phyloP scores from a whole-genome alignment of 352 stramenopile species.

The Phytopythium aichiense region DNA sequence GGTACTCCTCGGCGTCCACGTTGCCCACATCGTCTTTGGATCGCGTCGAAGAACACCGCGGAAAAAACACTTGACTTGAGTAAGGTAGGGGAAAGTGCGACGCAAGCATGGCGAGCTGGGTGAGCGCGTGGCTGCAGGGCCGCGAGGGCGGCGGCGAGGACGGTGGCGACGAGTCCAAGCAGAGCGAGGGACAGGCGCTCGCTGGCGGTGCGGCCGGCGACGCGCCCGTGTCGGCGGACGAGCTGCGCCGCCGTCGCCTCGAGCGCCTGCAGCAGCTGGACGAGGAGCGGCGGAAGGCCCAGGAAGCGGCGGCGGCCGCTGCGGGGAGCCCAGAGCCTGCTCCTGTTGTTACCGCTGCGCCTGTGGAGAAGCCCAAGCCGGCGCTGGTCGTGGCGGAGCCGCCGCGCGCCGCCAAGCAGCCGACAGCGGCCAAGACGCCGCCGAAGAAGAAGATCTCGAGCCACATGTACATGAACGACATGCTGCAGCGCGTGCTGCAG shows the following conservation, averaged over 20 bases:
- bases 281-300: conserved; percentile 31
- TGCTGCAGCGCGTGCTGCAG: conserved; percentile 64
- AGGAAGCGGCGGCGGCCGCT: conserved; percentile 4
- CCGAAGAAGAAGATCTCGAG: conserved; percentile 30
- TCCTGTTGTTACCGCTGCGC: background rate
- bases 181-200: conserved; percentile 19
- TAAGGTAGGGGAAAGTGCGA: background rate
- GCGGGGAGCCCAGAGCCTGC: background rate
- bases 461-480: conserved; percentile 69
- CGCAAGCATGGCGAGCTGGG: conserved; percentile 41
- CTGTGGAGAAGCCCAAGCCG: conserved; percentile 6
- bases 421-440: conserved; percentile 28
- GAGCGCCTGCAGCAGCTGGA: conserved; percentile 67
- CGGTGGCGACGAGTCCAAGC: conserved; percentile 25
- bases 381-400: background rate
- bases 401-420: conserved; percentile 2
- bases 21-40: background rate
- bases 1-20: background rate
- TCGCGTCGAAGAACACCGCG: background rate
- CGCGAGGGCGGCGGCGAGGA: conserved; percentile 17
- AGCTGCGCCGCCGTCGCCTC: conserved; percentile 40
- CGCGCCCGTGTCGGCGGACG: conserved; percentile 31
- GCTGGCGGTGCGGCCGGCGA: conserved; percentile 10
- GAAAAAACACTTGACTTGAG: background rate
- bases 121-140: conserved; percentile 53